Evolutionary conservation across 2,329 filamentous ascomycete species (phyloP).

Genomic region (Thielaviopsis ethacetica): DNA sequence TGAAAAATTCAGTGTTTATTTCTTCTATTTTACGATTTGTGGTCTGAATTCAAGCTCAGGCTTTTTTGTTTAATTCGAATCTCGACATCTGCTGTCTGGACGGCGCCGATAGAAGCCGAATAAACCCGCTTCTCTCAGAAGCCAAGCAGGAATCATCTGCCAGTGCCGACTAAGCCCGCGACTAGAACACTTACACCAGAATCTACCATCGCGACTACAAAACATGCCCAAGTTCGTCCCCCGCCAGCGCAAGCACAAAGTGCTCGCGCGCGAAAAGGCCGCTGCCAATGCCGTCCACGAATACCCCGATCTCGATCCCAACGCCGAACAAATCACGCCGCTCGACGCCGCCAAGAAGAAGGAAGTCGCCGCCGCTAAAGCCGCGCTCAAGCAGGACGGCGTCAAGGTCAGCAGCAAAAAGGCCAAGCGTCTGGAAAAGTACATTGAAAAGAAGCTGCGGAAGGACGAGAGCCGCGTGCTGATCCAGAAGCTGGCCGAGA

Average conservation of each 20-base stretch:
- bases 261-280: slow-evolving; percentile 44
- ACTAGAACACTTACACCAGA: too few relatives aligned
- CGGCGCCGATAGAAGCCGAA: too few relatives aligned
- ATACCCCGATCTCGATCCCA: slow-evolving; percentile 20
- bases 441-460: slow-evolving; percentile 75
- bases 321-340: slow-evolving; percentile 25
- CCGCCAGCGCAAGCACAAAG: slow-evolving; percentile 51
- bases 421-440: slow-evolving; percentile 50
- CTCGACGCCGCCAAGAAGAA: slow-evolving; percentile 22
- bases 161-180: too few relatives aligned
- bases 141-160: too few relatives aligned
- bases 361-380: slow-evolving; percentile 38
- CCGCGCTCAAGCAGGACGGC: slow-evolving; percentile 36
- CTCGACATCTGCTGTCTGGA: too few relatives aligned
- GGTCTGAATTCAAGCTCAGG: too few relatives aligned
- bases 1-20: too few relatives aligned
- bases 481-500: slow-evolving; percentile 63
- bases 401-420: slow-evolving; percentile 47
- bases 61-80: too few relatives aligned
- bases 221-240: slow-evolving; percentile 35
- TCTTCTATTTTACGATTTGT: too few relatives aligned
- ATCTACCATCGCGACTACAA: neutral
- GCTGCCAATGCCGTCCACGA: slow-evolving; percentile 24
- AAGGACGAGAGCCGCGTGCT: slow-evolving; percentile 84
- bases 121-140: too few relatives aligned